Evolutionary conservation across 495 filamentous ascomycete genomes (phyloP).

Genomic region (Clohesyomyces aquaticus): DNA sequence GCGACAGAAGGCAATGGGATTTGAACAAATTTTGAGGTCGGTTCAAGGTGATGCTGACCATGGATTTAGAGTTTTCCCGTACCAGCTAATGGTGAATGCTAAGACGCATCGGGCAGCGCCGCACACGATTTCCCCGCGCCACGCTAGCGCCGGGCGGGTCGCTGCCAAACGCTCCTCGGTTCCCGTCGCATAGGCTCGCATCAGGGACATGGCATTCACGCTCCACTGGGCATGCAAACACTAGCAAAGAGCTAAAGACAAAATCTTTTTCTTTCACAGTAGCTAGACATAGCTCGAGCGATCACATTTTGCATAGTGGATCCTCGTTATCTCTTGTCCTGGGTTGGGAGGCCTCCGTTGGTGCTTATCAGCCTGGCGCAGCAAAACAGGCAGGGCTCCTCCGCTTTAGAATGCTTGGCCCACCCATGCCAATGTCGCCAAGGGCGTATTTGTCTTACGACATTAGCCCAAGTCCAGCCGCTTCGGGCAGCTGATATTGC

Average conservation of each 20-base stretch:
- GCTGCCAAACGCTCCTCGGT: not conserved
- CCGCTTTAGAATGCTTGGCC: conserved; percentile 19
- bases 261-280: not conserved
- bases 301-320: not conserved
- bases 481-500: conserved; percentile 30
- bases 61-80: not conserved
- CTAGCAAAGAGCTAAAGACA: not conserved
- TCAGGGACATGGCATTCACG: too few relatives aligned
- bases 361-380: conserved; percentile 6
- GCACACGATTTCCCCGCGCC: not conserved
- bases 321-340: too few relatives aligned
- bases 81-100: not conserved
- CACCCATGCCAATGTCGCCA: conserved; percentile 14
- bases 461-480: not conserved
- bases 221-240: not conserved
- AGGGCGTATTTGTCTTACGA: conserved; percentile 2
- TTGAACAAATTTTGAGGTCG: too few relatives aligned
- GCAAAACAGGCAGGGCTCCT: not conserved
- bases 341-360: not conserved
- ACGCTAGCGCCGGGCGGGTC: not conserved
- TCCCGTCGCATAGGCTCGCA: not conserved
- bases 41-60: too few relatives aligned
- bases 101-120: not conserved
- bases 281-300: not conserved
- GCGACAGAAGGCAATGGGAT: too few relatives aligned